Conservation (phyloP, 208 protist genomes). For the Wallacemonas sp. region DNA sequence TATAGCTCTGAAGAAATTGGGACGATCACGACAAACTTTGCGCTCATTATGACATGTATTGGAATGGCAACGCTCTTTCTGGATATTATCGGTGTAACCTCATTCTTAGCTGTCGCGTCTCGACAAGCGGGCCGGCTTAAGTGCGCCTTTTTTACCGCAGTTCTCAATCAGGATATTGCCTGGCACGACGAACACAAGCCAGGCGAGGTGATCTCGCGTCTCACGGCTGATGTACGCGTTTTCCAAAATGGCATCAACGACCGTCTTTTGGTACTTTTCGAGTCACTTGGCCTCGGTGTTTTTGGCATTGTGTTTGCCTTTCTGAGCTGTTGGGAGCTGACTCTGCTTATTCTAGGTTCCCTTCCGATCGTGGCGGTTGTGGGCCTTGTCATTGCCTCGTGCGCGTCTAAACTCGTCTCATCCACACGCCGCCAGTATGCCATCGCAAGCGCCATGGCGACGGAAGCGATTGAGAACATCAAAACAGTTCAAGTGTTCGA, state of each 20-base stretch:
- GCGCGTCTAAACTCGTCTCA: conserved; percentile 24
- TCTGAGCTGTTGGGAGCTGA: conserved; percentile 38
- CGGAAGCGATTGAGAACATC: conserved; percentile 53
- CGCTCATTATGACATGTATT: conserved; percentile 41
- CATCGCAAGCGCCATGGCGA: conserved; percentile 45
- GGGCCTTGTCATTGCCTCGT: conserved; percentile 22
- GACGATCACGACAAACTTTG: conserved; percentile 24
- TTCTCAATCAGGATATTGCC: conserved; percentile 59
- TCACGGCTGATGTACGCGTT: conserved; percentile 32
- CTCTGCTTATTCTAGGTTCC: conserved; percentile 31
- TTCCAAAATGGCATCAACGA: conserved; percentile 64
- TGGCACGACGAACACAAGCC: conserved; percentile 59
- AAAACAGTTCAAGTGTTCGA: conserved; percentile 49
- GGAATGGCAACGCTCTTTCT: conserved; percentile 24
- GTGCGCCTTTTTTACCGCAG: conserved; percentile 32
- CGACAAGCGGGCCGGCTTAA: conserved; percentile 26
- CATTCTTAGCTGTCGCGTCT: conserved; percentile 20
- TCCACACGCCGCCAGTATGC: conserved; percentile 38
- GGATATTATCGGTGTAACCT: conserved; percentile 15
- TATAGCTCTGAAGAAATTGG: not conserved
- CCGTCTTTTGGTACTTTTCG: conserved; percentile 34
- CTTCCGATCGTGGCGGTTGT: conserved; percentile 49
- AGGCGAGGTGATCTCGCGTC: conserved; percentile 32
- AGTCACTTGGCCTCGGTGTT: conserved; percentile 34
- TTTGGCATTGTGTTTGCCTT: conserved; percentile 54